These are phyloP conservation scores for Lojkania enalia DNA, from an alignment of 2,329 filamentous ascomycete species.

Conservation along the genomic window DNA sequence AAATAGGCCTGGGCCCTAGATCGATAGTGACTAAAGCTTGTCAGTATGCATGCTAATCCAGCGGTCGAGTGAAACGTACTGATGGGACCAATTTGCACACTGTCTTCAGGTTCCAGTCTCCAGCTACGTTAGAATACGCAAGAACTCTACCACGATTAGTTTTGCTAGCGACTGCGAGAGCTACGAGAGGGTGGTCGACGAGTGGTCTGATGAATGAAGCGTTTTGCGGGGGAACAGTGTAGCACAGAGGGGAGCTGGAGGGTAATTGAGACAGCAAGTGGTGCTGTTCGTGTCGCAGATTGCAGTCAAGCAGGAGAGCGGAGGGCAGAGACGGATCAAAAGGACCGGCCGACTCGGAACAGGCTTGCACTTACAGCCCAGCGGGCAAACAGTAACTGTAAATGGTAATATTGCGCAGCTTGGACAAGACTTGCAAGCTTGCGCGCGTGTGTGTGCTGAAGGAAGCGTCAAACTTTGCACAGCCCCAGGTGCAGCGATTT, in stretches of 20 bases:
- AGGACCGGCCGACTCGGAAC: neutral
- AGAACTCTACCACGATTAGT: too few relatives aligned
- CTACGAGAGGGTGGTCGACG: neutral
- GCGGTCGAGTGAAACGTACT: slow-evolving; percentile 30
- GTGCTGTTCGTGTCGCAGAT: slow-evolving; percentile 36
- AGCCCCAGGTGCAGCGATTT: slow-evolving; percentile 32
- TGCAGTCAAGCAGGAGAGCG: slow-evolving; percentile 17
- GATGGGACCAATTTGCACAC: too few relatives aligned
- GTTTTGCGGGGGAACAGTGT: neutral
- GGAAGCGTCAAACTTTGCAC: slow-evolving; percentile 18
- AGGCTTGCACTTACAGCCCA: slow-evolving; percentile 17
- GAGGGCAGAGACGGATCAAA: slow-evolving; percentile 14
- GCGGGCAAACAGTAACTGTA: neutral
- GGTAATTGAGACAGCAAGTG: slow-evolving; percentile 33
- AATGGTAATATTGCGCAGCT: neutral
- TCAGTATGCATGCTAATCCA: slow-evolving; percentile 28
- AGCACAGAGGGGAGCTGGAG: neutral
- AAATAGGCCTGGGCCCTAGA: slow-evolving; percentile 12
- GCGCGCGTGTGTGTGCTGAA: neutral
- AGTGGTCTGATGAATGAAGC: neutral
- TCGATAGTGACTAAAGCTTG: slow-evolving; percentile 11
- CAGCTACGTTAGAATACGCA: too few relatives aligned
- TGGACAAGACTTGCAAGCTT: too few relatives aligned
- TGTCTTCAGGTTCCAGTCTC: too few relatives aligned
- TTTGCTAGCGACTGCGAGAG: too few relatives aligned